Percentiles rank a stretch among this genome's conserved stretches.
Evolutionary conservation across 192 early-diverging fungal species (phyloP).

Genomic region (Linnemannia exigua): DNA sequence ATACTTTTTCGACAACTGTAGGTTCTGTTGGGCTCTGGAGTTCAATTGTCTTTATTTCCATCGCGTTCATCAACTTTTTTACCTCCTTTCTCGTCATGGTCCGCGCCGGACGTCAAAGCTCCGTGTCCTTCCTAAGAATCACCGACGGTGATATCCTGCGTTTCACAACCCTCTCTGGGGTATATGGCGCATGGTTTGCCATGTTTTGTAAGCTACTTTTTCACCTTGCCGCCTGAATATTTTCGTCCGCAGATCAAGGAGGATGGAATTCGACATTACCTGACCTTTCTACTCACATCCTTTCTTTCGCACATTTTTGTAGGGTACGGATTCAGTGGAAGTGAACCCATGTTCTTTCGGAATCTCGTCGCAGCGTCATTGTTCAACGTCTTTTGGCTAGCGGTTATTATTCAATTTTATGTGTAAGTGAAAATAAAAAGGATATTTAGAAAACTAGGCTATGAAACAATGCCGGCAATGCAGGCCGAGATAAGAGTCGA

Average conservation of each 20-base stretch:
- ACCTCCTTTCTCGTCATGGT: conserved; percentile 48
- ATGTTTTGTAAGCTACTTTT: conserved; percentile 33
- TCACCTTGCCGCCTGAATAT: not conserved
- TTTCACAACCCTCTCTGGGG: conserved; percentile 33
- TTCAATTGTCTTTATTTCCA: conserved; percentile 23
- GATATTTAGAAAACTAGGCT: not conserved
- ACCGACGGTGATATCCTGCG: conserved; percentile 29
- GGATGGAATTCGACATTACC: not conserved
- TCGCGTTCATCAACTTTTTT: conserved; percentile 35
- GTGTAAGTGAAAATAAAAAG: not conserved
- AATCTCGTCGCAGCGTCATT: conserved; percentile 8
- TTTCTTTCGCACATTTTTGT: not conserved
- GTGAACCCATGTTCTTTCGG: conserved; percentile 16
- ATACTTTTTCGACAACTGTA: conserved; percentile 4
- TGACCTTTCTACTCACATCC: not conserved
- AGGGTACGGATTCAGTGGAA: conserved; percentile 24
- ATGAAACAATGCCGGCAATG: conserved; percentile 79
- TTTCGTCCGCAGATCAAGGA: not conserved
- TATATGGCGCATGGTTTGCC: conserved; percentile 45
- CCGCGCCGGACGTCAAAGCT: conserved; percentile 23
- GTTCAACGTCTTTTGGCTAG: conserved; percentile 42
- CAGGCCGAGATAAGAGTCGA: conserved; percentile 83
- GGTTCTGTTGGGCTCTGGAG: conserved; percentile 39
- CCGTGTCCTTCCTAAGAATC: conserved; percentile 29
- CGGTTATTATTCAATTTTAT: conserved; percentile 26